Conservation (phyloP, 176 grass and related monocot genomes). For the Aegilops bicornis region DNA sequence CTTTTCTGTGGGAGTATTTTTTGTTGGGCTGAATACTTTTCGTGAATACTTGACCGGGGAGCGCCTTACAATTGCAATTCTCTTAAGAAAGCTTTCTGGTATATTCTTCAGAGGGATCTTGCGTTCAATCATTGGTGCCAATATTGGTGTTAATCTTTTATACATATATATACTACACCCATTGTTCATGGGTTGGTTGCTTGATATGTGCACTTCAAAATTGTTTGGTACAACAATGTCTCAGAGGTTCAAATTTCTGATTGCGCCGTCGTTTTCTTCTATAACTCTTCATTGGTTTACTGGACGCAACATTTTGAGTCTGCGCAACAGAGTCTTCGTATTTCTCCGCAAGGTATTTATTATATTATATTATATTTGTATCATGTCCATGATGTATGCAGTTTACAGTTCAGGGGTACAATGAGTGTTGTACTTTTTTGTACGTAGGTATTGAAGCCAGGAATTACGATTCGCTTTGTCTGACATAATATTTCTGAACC, state of each 20-base stretch:
- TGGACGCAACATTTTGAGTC: conserved; percentile 18
- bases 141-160: conserved; percentile 29
- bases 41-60: conserved; percentile 13
- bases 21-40: conserved; percentile 12
- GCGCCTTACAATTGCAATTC: not conserved
- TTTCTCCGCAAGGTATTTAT: conserved; percentile 14
- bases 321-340: not conserved
- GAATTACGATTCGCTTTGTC: conserved; percentile 10
- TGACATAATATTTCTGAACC: conserved; percentile 4
- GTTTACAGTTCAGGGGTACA: not conserved
- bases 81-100: not conserved
- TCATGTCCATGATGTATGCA: not conserved
- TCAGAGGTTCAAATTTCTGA: conserved; percentile 18
- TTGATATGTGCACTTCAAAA: conserved; percentile 42
- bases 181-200: conserved; percentile 27
- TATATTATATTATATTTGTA: not conserved
- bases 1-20: conserved; percentile 7
- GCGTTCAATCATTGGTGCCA: not conserved
- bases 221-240: conserved; percentile 28
- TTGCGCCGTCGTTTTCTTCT: conserved; percentile 28
- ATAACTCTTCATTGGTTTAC: conserved; percentile 29
- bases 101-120: conserved; percentile 17
- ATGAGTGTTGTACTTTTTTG: not conserved
- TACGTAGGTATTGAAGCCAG: conserved; percentile 19
- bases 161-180: not conserved